These are phyloP conservation scores for Fusarium oligoseptatum DNA, from an alignment of 2,329 filamentous ascomycete species.

Conservation along the genomic window DNA sequence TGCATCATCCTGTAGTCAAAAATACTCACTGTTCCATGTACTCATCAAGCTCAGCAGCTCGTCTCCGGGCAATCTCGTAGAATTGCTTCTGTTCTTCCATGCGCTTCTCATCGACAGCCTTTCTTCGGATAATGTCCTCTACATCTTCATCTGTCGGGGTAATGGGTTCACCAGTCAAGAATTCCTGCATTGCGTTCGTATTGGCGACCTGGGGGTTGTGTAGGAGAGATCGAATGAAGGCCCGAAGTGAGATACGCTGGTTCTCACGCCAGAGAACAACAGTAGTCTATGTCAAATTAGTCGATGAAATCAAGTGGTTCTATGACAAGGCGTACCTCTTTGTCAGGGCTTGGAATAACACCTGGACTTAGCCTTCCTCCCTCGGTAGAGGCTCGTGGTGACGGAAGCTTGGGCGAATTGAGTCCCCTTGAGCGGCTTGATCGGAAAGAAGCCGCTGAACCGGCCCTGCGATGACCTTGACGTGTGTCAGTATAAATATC, in stretches of 20 bases:
- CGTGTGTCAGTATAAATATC: conserved; percentile 15
- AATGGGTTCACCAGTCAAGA: conserved; percentile 80
- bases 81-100: conserved; percentile 94
- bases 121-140: conserved; percentile 83
- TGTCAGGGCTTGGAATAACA: conserved; percentile 37
- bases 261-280: conserved; percentile 84
- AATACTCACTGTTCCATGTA: conserved; percentile 90
- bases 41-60: conserved; percentile 92
- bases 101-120: conserved; percentile 86
- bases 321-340: conserved; percentile 40
- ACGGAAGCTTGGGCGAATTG: conserved; percentile 45
- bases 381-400: conserved; percentile 51
- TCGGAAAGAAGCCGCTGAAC: conserved; percentile 48
- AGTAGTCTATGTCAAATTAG: conserved; percentile 55
- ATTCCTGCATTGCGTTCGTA: conserved; percentile 87
- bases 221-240: conserved; percentile 88
- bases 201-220: conserved; percentile 87
- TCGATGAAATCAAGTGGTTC: neutral
- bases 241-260: conserved; percentile 90
- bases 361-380: conserved; percentile 48
- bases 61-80: conserved; percentile 92
- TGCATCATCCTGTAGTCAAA: neutral
- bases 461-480: conserved; percentile 43
- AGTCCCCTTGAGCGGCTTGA: conserved; percentile 49
- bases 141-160: conserved; percentile 84